Percentiles rank a stretch among this genome's conserved stretches.
Conservation (phyloP, 2,329 filamentous ascomycete genomes). For the Dothidotthia symphoricarpi region DNA sequence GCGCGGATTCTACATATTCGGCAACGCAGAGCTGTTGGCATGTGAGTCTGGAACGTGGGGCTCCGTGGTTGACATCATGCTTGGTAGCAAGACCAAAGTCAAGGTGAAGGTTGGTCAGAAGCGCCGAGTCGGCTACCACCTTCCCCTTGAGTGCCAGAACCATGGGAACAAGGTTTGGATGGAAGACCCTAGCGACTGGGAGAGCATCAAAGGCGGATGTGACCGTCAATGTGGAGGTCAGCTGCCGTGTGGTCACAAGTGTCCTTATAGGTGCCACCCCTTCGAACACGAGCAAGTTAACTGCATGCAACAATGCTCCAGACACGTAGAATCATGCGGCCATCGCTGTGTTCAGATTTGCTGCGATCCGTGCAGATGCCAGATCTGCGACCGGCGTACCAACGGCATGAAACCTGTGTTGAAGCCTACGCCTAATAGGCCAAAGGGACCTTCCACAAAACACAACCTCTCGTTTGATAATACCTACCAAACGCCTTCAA, state of each 20-base stretch:
- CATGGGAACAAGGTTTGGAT: conserved; percentile 58
- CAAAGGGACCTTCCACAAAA: neutral
- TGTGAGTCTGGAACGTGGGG: conserved; percentile 52
- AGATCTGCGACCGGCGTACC: conserved; percentile 23
- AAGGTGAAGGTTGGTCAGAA: conserved; percentile 22
- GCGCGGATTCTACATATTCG: conserved; percentile 80
- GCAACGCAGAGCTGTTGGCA: conserved; percentile 61
- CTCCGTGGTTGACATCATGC: conserved; percentile 51
- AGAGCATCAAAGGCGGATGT: conserved; percentile 33
- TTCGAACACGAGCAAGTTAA: conserved; percentile 33
- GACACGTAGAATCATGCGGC: conserved; percentile 22
- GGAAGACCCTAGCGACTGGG: conserved; percentile 33
- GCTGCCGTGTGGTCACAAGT: conserved; percentile 37
- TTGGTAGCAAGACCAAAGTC: conserved; percentile 36
- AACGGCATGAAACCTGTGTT: conserved; percentile 27
- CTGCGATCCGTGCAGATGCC: conserved; percentile 32
- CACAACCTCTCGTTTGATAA: conserved; percentile 5
- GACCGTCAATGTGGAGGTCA: conserved; percentile 23
- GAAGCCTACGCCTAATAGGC: conserved; percentile 15
- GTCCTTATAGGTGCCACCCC: conserved; percentile 37
- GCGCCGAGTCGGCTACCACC: conserved; percentile 47
- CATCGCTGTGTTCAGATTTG: conserved; percentile 33
- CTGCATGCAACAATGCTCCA: conserved; percentile 33
- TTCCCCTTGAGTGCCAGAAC: conserved; percentile 64
- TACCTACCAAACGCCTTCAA: conserved; percentile 3